Conservation (phyloP, 495 filamentous ascomycete genomes). For the Trichoderma gamsii region DNA sequence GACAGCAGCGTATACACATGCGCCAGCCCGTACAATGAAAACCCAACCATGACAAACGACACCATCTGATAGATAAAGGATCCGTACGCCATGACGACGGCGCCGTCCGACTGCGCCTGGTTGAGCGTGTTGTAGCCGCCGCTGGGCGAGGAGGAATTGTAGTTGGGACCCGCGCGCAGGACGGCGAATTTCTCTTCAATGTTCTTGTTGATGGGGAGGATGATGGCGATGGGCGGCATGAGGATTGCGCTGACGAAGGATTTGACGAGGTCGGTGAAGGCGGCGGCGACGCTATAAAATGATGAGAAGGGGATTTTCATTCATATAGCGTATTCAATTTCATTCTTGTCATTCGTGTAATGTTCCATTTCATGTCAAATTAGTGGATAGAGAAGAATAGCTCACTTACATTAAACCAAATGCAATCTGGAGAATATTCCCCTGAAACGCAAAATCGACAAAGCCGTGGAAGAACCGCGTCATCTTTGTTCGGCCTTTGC, state of each 20-base stretch:
- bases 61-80: slow-evolving; percentile 60
- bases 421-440: slow-evolving; percentile 71
- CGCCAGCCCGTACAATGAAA: slow-evolving; percentile 61
- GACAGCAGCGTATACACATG: slow-evolving; percentile 55
- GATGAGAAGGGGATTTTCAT: background rate
- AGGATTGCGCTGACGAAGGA: slow-evolving; percentile 68
- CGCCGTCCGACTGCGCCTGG: slow-evolving; percentile 63
- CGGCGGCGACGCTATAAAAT: slow-evolving; percentile 53
- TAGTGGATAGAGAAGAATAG: no score
- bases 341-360: no score
- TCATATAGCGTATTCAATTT: no score
- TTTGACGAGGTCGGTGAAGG: slow-evolving; percentile 66
- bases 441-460: slow-evolving; percentile 63
- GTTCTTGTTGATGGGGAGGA: slow-evolving; percentile 64
- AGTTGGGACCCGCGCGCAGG: slow-evolving; percentile 50
- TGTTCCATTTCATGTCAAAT: no score
- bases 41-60: slow-evolving; percentile 60
- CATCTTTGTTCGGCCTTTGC: slow-evolving; percentile 29
- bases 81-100: slow-evolving; percentile 65
- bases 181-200: slow-evolving; percentile 72
- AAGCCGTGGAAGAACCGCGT: slow-evolving; percentile 54
- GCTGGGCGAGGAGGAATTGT: slow-evolving; percentile 23
- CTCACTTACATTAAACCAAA: slow-evolving; percentile 61
- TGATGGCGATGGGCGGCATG: slow-evolving; percentile 60
- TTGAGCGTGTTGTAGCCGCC: slow-evolving; percentile 62